Evolutionary conservation across 441 rosid genomes (phyloP), one percentile per base, ranked within the genome.

Genomic region (Rhodomyrtus psidioides): DNA sequence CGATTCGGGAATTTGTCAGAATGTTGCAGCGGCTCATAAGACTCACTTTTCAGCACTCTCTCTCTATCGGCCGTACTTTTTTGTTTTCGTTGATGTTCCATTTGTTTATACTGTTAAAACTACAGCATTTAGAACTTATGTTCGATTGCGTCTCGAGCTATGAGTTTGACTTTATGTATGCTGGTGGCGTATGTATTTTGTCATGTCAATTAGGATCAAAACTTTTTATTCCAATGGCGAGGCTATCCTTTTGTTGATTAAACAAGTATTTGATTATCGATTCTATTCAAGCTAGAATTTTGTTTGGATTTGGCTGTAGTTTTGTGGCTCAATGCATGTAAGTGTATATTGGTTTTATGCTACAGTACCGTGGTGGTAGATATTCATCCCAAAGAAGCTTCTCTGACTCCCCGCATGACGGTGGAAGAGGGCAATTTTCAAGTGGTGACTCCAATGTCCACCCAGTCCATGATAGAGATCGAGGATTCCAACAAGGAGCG

Each of bases 351-450:
- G 23, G 5, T 59, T 19, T n/a, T 17, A 7, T 84, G 42, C 23
- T 82, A 83, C 94, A 95, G 97, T 86, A 91, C 90, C 89, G 93
- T 84, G 95, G 97, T 27, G 93, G 94, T 39, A 86, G 94, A 88
- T 87, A 81, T 30, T 90, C 86, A 56, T 82, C 90, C 82, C 75
- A 91, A 53, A 91, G 97, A 89, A 88, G 91, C 89, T 92, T 91
- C 92, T 94, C 96, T 60, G 91, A 86, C 85, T 90, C 89, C 53
- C 85, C 90, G 19, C 84, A 82, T 84, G 56, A 74, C 60, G 88
- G 89, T 26, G 91, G 89, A 9, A 90, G 94, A 87, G 93, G 91
- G 85, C 92, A 87, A 28, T 84, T 88, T 28, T 89, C 92, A 19
- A 86, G 91, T 42, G 92, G 92, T 70, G 96, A 93, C 85, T 89